A percentile compares a stretch with the other conserved stretches of the same genome.
Conservation (phyloP, 2,329 filamentous ascomycete species). For the Epichloe uncinata region DNA sequence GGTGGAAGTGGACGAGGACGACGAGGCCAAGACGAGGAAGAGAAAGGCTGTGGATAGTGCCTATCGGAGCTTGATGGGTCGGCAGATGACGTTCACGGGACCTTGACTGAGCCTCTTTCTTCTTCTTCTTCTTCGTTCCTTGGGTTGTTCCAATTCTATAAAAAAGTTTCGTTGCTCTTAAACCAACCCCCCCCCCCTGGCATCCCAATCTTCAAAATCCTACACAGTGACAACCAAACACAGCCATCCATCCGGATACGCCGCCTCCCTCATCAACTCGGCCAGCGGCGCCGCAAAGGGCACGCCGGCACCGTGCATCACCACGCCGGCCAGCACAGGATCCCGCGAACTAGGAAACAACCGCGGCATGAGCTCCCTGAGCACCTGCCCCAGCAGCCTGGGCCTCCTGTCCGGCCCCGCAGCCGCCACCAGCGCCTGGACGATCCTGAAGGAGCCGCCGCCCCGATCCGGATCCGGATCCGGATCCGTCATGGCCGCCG, state of each 20-base stretch:
- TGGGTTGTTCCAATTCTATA: too few relatives aligned
- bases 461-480: too few relatives aligned
- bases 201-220: constrained; percentile 10
- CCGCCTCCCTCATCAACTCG: constrained; percentile 68
- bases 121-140: too few relatives aligned
- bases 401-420: constrained; percentile 21
- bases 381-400: constrained; percentile 55
- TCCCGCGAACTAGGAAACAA: constrained; percentile 81
- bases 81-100: constrained; percentile 50
- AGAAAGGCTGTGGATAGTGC: constrained; percentile 68
- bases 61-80: constrained; percentile 62
- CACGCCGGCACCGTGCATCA: constrained; percentile 74
- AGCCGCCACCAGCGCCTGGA: constrained; percentile 61
- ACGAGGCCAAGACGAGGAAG: constrained; percentile 45
- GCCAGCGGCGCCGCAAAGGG: constrained; percentile 70
- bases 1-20: constrained; percentile 25
- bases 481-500: not conserved
- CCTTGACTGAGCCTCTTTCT: not conserved
- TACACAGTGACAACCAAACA: constrained; percentile 70
- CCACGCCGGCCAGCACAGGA: constrained; percentile 67
- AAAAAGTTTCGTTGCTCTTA: too few relatives aligned
- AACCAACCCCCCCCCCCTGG: not conserved
- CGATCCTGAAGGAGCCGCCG: constrained; percentile 49
- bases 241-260: constrained; percentile 88
- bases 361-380: constrained; percentile 61